A percentile compares a stretch with the other conserved stretches of the same genome.
Conservation (phyloP, 1,284 basidiomycete species). For the Tylopilus sp. region DNA sequence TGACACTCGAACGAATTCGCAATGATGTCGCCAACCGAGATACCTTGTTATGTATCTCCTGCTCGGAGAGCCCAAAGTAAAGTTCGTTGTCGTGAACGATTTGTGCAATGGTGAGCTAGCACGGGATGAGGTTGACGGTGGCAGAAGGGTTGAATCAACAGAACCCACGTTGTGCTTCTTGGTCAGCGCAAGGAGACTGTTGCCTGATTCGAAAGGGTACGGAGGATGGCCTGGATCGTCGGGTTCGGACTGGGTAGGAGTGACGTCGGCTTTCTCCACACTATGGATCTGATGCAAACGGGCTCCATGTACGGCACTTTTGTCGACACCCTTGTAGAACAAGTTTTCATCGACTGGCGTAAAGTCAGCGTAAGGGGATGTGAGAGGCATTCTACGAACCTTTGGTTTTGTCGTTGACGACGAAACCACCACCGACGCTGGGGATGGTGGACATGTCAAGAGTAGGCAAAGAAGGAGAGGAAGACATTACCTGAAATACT, state of each 20-base stretch:
- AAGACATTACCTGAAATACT: conserved; percentile 71
- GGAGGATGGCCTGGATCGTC: conserved; percentile 56
- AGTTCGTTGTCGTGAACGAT: conserved; percentile 95
- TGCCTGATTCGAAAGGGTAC: conserved; percentile 82
- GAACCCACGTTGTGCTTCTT: conserved; percentile 75
- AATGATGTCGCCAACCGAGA: conserved; percentile 9
- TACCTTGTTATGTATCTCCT: conserved; percentile 75
- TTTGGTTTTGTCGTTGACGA: conserved; percentile 87
- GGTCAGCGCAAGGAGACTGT: conserved; percentile 73
- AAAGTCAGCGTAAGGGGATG: conserved; percentile 7
- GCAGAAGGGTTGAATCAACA: not conserved
- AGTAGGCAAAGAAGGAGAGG: not conserved
- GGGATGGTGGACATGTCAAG: not conserved
- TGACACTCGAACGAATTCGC: not conserved
- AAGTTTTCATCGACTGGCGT: conserved; percentile 82
- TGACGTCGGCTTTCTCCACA: conserved; percentile 25
- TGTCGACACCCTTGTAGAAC: conserved; percentile 95
- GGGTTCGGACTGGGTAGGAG: conserved; percentile 18
- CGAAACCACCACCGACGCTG: conserved; percentile 87
- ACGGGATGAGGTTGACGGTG: conserved; percentile 7
- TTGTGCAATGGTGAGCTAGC: conserved; percentile 86
- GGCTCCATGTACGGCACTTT: conserved; percentile 71
- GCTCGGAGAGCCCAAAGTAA: conserved; percentile 69
- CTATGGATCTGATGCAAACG: conserved; percentile 71
- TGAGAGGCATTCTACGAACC: conserved; percentile 32